phyloP scores from a whole-genome alignment of 257 asterid genomes.

The Solanum sejunctum region DNA sequence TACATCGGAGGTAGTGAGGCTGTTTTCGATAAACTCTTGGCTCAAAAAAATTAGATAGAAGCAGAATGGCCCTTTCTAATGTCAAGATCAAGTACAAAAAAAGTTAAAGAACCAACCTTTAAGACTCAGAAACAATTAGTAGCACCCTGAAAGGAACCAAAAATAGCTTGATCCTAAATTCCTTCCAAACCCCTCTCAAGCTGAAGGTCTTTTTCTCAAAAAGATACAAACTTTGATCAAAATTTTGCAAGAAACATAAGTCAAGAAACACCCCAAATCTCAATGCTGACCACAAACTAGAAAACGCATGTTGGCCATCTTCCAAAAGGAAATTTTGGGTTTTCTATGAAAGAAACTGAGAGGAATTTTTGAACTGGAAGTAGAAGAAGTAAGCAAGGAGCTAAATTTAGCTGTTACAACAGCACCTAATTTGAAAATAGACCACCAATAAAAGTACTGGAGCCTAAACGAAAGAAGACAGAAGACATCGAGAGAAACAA shows the following conservation, averaged over 20 bases:
- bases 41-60: not conserved
- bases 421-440: not conserved
- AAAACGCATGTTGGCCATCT: not conserved
- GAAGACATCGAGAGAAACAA: slow-evolving; percentile 2
- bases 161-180: slow-evolving; percentile 9
- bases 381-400: not conserved
- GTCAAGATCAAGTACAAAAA: not conserved
- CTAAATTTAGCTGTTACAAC: slow-evolving; percentile 2
- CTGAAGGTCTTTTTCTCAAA: not conserved
- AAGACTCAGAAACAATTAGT: slow-evolving; percentile 12
- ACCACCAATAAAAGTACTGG: slow-evolving; percentile 3
- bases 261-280: not conserved
- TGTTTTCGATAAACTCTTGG: not conserved
- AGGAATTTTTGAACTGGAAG: not conserved
- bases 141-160: slow-evolving; percentile 21
- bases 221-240: not conserved
- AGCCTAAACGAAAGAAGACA: slow-evolving; percentile 19
- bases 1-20: not conserved
- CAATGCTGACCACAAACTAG: not conserved
- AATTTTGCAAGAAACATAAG: not conserved
- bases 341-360: not conserved
- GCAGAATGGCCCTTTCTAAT: not conserved
- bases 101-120: slow-evolving; percentile 24
- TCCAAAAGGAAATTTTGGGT: not conserved
- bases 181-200: slow-evolving; percentile 1